Conservation (phyloP, 1,284 basidiomycete genomes). For the Sanghuangporus baumii region DNA sequence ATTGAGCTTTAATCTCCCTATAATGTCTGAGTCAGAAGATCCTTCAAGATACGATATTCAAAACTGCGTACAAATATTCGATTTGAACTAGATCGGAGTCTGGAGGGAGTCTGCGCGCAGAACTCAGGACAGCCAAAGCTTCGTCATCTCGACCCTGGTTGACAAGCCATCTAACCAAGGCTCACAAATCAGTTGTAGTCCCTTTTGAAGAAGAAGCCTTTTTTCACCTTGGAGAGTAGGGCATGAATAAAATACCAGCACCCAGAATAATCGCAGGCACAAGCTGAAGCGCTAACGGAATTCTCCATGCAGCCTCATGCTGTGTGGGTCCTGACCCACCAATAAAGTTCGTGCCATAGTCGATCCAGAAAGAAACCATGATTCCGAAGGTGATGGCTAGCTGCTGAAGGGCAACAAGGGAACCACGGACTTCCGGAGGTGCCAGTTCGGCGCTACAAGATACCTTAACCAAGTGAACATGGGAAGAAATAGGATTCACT, state of each 20-base stretch:
- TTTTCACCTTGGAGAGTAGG: conserved; percentile 56
- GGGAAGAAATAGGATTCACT: conserved; percentile 20
- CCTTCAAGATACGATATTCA: background rate
- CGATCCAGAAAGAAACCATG: conserved; percentile 76
- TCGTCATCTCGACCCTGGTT: conserved; percentile 72
- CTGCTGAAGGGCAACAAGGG: conserved; percentile 78
- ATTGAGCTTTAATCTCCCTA: conserved; percentile 75
- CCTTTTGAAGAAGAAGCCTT: background rate
- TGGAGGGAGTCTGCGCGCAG: conserved; percentile 49
- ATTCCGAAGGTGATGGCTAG: conserved; percentile 74
- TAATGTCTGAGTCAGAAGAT: background rate
- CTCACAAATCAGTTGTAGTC: conserved; percentile 3
- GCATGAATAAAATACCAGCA: conserved; percentile 61
- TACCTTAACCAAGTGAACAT: background rate
- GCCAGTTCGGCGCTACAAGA: conserved; percentile 52
- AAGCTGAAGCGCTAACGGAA: conserved; percentile 73
- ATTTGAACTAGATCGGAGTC: conserved; percentile 67
- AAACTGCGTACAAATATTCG: conserved; percentile 55
- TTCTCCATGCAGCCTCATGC: conserved; percentile 67
- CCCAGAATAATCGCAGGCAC: conserved; percentile 68
- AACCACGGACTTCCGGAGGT: conserved; percentile 78
- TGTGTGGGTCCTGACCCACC: conserved; percentile 53
- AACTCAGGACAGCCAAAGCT: conserved; percentile 58
- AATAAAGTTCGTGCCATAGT: conserved; percentile 71
- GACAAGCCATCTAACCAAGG: conserved; percentile 54